Percentiles rank a stretch among this genome's conserved stretches.
These are phyloP conservation scores for Aureobasidium subglaciale DNA, from an alignment of 2,329 filamentous ascomycete genomes.

Conservation along the genomic window DNA sequence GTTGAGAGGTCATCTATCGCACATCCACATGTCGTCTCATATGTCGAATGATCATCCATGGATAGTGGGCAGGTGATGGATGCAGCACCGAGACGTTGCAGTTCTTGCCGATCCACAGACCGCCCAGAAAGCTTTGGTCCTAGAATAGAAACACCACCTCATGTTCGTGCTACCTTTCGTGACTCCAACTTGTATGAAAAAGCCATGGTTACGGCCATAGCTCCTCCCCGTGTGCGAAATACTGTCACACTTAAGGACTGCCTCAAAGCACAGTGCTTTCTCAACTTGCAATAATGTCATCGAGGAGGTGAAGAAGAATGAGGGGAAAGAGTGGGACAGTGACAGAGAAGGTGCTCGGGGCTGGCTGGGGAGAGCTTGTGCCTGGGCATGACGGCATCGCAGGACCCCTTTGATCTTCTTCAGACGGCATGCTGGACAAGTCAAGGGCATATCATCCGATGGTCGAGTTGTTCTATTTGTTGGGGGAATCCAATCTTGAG, in stretches of 20 bases:
- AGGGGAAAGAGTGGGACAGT: neutral
- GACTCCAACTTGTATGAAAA: neutral
- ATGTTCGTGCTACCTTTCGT: neutral
- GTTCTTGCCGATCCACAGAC: neutral
- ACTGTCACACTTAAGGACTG: no score
- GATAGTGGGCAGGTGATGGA: neutral
- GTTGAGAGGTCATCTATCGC: no score
- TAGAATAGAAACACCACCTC: neutral
- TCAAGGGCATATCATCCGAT: no score
- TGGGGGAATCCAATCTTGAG: no score
- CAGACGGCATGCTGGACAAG: no score
- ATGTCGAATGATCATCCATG: neutral
- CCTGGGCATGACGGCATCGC: neutral
- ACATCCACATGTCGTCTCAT: neutral
- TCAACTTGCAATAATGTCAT: neutral
- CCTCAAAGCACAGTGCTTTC: neutral
- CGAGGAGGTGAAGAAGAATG: neutral
- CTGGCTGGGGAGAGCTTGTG: neutral
- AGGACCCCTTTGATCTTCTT: no score
- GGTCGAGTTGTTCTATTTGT: no score
- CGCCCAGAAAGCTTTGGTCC: neutral
- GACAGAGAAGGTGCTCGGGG: neutral
- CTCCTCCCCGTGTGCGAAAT: no score
- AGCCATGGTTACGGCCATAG: neutral
- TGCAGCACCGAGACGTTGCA: neutral